Conservation (phyloP, 768 basidiomycete genomes). For the Ephemerocybe angulata region DNA sequence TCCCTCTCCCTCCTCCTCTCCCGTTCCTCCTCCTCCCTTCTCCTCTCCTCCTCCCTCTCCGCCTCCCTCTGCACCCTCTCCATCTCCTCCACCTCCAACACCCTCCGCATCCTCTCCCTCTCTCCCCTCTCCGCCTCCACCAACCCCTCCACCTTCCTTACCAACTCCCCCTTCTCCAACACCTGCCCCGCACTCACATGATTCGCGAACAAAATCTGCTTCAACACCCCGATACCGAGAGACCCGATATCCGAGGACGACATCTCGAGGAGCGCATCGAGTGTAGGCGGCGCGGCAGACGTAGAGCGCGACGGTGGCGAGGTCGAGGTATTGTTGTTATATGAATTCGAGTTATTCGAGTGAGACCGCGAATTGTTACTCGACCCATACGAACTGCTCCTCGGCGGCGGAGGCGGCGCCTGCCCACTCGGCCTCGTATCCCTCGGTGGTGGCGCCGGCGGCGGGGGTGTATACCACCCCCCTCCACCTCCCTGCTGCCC, state of each 20-base stretch:
- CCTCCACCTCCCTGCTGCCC: too few species aligned
- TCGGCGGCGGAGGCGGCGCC: background rate
- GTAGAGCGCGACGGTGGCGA: slow-evolving; percentile 1
- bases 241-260: slow-evolving; percentile 49
- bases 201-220: slow-evolving; percentile 75
- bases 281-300: slow-evolving; percentile 50
- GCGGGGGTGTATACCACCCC: background rate
- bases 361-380: background rate
- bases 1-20: slow-evolving; percentile 11
- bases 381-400: background rate
- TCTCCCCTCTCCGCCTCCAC: slow-evolving; percentile 62
- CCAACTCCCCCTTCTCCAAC: slow-evolving; percentile 86
- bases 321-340: too few species aligned
- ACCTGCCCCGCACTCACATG: slow-evolving; percentile 75
- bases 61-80: slow-evolving; percentile 37
- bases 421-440: background rate
- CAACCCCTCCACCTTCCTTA: slow-evolving; percentile 60
- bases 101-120: slow-evolving; percentile 43
- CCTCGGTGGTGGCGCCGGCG: too few species aligned
- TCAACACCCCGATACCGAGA: slow-evolving; percentile 70
- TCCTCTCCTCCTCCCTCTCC: slow-evolving; percentile 35
- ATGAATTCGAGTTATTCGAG: background rate
- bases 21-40: slow-evolving; percentile 22
- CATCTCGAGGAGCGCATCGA: slow-evolving; percentile 68
- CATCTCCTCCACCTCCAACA: slow-evolving; percentile 44